Evolutionary conservation across 73 alveolate genomes (phyloP), one percentile per base, ranked within the genome.

Genomic region (Stentor roeselii): DNA sequence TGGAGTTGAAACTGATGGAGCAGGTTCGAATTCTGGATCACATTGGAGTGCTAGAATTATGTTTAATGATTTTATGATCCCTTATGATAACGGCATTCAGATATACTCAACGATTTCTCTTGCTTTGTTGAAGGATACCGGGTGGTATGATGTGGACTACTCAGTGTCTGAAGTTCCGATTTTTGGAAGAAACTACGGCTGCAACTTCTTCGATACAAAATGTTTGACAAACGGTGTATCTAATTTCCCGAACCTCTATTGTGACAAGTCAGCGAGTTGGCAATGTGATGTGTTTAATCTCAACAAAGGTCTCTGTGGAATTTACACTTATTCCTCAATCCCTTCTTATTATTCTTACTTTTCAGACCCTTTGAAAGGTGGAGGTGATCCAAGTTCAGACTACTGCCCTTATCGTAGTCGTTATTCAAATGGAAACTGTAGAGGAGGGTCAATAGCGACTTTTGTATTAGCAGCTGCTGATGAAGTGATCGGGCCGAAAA

Each of bases 41-140:
- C 94, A 89, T 86, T 86, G 92, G 92, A 92, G 86, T 30, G 83
- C 85, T 3, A 78, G 92, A 60, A 60, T 86, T 32, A 78, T 86
- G 88, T 36, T 75, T 82, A 86, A 88, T 50, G 94, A 89, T 78
- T 80, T 75, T 74, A 85, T 89, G 92, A 50, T 60, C 38, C 31
- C 87, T 2, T 42, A 11, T 80, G 3, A 11, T 60, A 76, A 77
- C 78, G 40, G 78, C 0, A 86, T 78, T 60, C 37, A 15, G 36
- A 88, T 82, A n/a, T 6, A 85, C 36, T 83, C 91, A 78, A 88
- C 84, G 60, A 86, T 89, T n/a, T 78, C 92, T 78, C 41, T 89
- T 37, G 86, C 94, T 39, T 42, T 89, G 59, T 89, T 89, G 42
- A 83, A 86, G 60, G 94, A 87, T 42, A 84, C 85, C 21, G 90